Evolutionary conservation across 83 land plant species (phyloP).

Genomic region (Picea abies): DNA sequence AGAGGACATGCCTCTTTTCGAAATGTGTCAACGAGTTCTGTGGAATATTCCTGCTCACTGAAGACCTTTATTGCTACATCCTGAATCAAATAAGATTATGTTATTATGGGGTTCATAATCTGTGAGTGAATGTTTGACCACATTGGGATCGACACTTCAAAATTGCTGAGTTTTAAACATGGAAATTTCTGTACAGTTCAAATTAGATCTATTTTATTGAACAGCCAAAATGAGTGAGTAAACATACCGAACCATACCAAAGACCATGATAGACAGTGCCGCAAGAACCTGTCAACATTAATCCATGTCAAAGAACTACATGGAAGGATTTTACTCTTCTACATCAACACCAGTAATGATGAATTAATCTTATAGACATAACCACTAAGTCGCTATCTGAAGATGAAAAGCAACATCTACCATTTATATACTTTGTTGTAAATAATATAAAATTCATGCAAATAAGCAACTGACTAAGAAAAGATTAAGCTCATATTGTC

Average conservation of each 20-base stretch:
- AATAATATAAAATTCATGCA: not conserved
- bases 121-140: not conserved
- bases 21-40: constrained; percentile 59
- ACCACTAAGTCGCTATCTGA: not conserved
- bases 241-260: constrained; percentile 23
- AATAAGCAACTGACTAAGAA: not conserved
- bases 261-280: constrained; percentile 18
- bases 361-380: not conserved
- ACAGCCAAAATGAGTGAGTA: not conserved
- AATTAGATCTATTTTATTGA: not conserved
- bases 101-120: not conserved
- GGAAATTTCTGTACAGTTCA: not conserved
- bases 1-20: constrained; percentile 56
- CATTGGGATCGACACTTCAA: not conserved
- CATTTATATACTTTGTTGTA: not conserved
- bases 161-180: not conserved
- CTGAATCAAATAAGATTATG: constrained; percentile 31
- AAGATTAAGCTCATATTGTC: not conserved
- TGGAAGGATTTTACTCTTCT: not conserved
- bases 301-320: not conserved
- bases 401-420: not conserved
- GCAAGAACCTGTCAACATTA: constrained; percentile 17
- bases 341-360: not conserved
- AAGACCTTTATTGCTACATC: constrained; percentile 90
- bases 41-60: constrained; percentile 71